Conservation (phyloP, 2,329 filamentous ascomycete genomes). For the Xylaria sp. region DNA sequence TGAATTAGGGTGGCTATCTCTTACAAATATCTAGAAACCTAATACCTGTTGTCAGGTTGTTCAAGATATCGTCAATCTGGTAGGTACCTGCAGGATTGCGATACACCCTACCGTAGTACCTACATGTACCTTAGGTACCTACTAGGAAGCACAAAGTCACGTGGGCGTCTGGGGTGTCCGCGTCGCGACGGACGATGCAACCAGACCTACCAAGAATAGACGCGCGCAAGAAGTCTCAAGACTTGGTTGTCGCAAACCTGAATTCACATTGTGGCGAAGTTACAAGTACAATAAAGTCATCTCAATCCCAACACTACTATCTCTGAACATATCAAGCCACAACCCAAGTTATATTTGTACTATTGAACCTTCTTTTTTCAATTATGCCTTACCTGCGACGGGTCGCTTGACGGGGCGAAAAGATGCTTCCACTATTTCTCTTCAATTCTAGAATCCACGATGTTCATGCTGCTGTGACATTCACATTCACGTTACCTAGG, state of each 20-base stretch:
- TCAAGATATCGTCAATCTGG: no score
- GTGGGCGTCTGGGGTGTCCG: conserved; percentile 19
- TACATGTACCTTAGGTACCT: not conserved
- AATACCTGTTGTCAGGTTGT: no score
- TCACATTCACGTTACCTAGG: not conserved
- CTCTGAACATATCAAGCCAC: not conserved
- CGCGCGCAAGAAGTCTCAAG: no score
- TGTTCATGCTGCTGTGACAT: not conserved
- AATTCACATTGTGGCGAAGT: conserved; percentile 8
- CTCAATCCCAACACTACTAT: not conserved
- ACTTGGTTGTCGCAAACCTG: not conserved
- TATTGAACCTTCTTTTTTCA: not conserved
- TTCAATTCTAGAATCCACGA: not conserved
- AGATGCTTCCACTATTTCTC: not conserved
- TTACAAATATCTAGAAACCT: not conserved
- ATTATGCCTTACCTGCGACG: not conserved
- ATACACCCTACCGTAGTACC: not conserved
- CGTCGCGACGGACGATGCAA: conserved; percentile 21
- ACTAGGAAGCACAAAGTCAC: conserved; percentile 6
- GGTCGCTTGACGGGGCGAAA: not conserved
- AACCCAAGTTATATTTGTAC: not conserved
- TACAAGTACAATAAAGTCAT: not conserved
- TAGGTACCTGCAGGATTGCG: not conserved
- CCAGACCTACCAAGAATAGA: no score
- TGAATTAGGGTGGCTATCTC: not conserved